Evolutionary conservation across 1,284 basidiomycete species (phyloP).

Genomic region (Peniophora sp.): DNA sequence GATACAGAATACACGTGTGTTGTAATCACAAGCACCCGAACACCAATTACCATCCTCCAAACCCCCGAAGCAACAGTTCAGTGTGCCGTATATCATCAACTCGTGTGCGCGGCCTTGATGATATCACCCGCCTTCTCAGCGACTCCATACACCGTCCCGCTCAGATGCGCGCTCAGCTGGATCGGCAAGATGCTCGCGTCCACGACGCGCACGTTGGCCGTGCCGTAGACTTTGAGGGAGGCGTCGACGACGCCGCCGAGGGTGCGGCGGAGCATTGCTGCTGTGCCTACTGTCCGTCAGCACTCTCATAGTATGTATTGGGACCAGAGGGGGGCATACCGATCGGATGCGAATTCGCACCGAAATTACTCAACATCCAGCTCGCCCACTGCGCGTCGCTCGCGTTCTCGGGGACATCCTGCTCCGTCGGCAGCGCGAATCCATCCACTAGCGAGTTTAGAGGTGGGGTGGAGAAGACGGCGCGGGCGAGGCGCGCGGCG

Average conservation of each 20-base stretch:
- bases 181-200: constrained; percentile 17
- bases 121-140: constrained; percentile 24
- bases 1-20: too few relatives aligned
- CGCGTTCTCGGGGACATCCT: constrained; percentile 31
- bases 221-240: constrained; percentile 15
- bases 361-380: constrained; percentile 35
- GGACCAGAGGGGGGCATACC: constrained; percentile 57
- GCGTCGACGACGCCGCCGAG: constrained; percentile 43
- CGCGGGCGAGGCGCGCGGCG: constrained; percentile 36
- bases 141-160: constrained; percentile 18
- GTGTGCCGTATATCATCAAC: too few relatives aligned
- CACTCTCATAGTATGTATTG: too few relatives aligned
- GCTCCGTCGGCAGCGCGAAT: constrained; percentile 9
- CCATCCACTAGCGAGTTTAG: background rate
- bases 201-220: constrained; percentile 6
- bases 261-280: constrained; percentile 48
- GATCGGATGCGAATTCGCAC: constrained; percentile 47
- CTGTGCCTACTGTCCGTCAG: too few relatives aligned
- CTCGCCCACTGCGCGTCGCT: constrained; percentile 34
- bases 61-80: too few relatives aligned
- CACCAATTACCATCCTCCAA: too few relatives aligned
- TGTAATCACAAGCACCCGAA: too few relatives aligned
- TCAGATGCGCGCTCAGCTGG: constrained; percentile 19
- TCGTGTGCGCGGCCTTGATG: constrained; percentile 14
- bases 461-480: constrained; percentile 33